Evolutionary conservation across 129 eudicot genomes (phyloP).

Genomic region (Rutidosis leptorrhynchoides): DNA sequence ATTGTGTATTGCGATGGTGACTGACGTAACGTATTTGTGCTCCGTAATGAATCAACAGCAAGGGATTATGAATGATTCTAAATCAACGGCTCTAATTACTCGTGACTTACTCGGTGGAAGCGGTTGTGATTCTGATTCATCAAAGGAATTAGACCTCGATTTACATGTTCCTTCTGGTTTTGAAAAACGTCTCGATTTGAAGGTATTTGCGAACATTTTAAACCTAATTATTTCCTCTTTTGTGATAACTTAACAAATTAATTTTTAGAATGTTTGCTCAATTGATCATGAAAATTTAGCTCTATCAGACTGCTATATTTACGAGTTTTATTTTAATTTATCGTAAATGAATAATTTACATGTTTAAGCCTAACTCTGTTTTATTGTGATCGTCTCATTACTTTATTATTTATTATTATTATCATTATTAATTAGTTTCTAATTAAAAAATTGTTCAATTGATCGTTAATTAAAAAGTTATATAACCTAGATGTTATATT

Average conservation of each 20-base stretch:
- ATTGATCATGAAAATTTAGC: neutral
- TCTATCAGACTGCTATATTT: neutral
- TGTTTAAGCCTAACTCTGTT: neutral
- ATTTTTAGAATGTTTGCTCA: neutral
- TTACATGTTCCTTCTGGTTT: constrained; percentile 83
- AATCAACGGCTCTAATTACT: constrained; percentile 55
- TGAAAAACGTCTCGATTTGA: constrained; percentile 83
- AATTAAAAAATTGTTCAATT: too few species aligned
- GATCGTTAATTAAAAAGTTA: neutral
- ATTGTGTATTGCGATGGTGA: constrained; percentile 39
- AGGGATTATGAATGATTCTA: constrained; percentile 27
- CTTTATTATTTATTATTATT: neutral
- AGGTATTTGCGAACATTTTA: constrained; percentile 38
- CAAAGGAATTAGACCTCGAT: constrained; percentile 85
- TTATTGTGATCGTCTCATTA: neutral
- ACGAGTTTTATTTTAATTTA: neutral
- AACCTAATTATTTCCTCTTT: neutral
- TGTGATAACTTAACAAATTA: neutral
- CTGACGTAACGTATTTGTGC: constrained; percentile 56
- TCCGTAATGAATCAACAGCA: constrained; percentile 51
- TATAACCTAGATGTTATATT: neutral
- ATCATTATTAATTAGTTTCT: too few species aligned
- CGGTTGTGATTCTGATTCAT: constrained; percentile 46
- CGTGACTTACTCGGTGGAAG: constrained; percentile 85
- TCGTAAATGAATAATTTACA: neutral